Evolutionary conservation across 2,329 filamentous ascomycete species (phyloP).

Genomic region (Aureobasidium sp.): DNA sequence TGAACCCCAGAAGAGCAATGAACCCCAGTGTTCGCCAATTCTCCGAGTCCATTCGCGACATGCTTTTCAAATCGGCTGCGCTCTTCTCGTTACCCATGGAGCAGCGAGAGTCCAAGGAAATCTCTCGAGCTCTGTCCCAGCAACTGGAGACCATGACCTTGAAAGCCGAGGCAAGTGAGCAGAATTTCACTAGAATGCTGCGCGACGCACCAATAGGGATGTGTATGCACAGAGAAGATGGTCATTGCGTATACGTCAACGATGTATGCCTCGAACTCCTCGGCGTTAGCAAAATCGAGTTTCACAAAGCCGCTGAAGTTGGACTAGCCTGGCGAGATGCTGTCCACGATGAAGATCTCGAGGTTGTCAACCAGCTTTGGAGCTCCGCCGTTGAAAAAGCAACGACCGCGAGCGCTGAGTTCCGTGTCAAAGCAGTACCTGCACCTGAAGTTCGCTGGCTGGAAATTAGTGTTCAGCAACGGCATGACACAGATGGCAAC

Average conservation of each 20-base stretch:
- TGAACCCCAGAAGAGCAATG: slow-evolving; percentile 42
- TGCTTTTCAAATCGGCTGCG: slow-evolving; percentile 43
- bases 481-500: slow-evolving; percentile 1
- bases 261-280: slow-evolving; percentile 44
- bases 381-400: not conserved
- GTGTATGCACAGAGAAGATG: slow-evolving; percentile 24
- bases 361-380: not conserved
- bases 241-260: slow-evolving; percentile 44
- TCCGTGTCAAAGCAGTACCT: slow-evolving; percentile 8
- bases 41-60: slow-evolving; percentile 37
- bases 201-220: slow-evolving; percentile 45
- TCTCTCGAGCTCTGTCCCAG: slow-evolving; percentile 41
- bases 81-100: slow-evolving; percentile 31
- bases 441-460: not conserved
- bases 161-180: slow-evolving; percentile 39
- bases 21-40: slow-evolving; percentile 44
- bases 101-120: slow-evolving; percentile 30
- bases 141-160: slow-evolving; percentile 35
- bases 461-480: not conserved
- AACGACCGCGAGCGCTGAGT: slow-evolving; percentile 1
- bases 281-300: slow-evolving; percentile 26
- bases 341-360: slow-evolving; percentile 10
- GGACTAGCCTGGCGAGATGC: slow-evolving; percentile 27
- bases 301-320: slow-evolving; percentile 16
- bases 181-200: slow-evolving; percentile 44